These are phyloP conservation scores for Xanthoconium stramineum DNA, from an alignment of 768 basidiomycete species.

Conservation along the genomic window DNA sequence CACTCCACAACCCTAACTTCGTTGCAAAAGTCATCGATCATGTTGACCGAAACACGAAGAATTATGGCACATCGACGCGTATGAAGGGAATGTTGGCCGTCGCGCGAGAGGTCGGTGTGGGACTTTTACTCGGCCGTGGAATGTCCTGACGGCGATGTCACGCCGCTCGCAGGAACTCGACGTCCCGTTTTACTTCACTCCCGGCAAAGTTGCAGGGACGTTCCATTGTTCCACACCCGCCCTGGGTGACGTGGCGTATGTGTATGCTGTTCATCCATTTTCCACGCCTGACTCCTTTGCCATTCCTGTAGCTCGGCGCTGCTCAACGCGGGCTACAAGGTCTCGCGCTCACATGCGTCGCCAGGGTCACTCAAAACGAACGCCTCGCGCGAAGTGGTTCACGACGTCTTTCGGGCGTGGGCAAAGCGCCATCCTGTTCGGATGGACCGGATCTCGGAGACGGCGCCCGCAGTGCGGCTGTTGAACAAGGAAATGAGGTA, in stretches of 20 bases:
- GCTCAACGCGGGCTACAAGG: constrained; percentile 75
- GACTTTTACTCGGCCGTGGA: not conserved
- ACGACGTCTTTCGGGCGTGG: constrained; percentile 86
- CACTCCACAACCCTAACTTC: constrained; percentile 77
- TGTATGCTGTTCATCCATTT: constrained; percentile 29
- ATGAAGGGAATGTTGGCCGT: constrained; percentile 97
- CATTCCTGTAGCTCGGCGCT: constrained; percentile 68
- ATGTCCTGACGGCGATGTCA: not conserved
- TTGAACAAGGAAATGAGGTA: constrained; percentile 70
- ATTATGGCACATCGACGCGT: constrained; percentile 74
- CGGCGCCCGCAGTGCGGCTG: constrained; percentile 66
- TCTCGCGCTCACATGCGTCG: constrained; percentile 89
- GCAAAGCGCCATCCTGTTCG: constrained; percentile 79
- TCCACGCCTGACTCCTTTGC: not conserved
- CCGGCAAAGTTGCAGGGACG: constrained; percentile 68
- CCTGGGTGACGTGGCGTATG: constrained; percentile 72
- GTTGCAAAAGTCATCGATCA: constrained; percentile 72
- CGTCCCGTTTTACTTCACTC: constrained; percentile 85
- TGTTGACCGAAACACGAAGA: constrained; percentile 54
- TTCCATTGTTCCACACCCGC: constrained; percentile 83
- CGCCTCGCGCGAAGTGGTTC: constrained; percentile 65
- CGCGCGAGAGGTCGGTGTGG: constrained; percentile 71
- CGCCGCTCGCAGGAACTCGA: constrained; percentile 58
- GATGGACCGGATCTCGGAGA: constrained; percentile 74
- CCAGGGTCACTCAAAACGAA: constrained; percentile 91